Evolutionary conservation across 805 yeast genomes (phyloP), one percentile per base, ranked within the genome.

Genomic region (Nakazawaea anatomiae): DNA sequence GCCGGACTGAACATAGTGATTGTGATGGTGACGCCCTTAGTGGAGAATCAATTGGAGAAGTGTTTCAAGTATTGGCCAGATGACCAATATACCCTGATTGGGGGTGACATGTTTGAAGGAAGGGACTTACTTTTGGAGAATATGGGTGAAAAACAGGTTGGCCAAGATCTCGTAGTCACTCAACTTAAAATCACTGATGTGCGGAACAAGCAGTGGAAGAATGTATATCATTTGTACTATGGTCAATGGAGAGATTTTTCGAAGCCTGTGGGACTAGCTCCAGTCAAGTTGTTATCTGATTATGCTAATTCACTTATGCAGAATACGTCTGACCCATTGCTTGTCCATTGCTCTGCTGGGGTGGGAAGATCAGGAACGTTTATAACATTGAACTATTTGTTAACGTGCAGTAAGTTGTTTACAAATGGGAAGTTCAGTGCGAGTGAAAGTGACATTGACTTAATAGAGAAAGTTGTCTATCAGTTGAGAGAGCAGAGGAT

Each of bases 21-120:
- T 9, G 80, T 85, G 12, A 87, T 86, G 92, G 76, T 87, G 39
- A 86, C 95, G 0, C 89, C 94, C 0, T 65, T 88, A 32, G 57
- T 54, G 11, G 82, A 77, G 54, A 55, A 59, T 9, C 68, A 68
- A 2, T 55, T 66, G 35, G 64, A 63, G 27, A 76, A 76, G 57
- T 76, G 81, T 54, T 55, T 52, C 52, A 59, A 61, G 45, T 74
- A 74, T 58, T 74, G 79, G 76, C 54, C 60, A 4, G 57, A 52
- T 4, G 46, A 43, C 7, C 29, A 53, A 11, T 46, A 52, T 8
- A 40, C 28, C 8, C n/a, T 56, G 52, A 42, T 44, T 52, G 40
- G 64, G 58, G 28, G 34, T 52, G 34, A 12, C 5, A 28, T 32
- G 35, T 44, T 44, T 28, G 28, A 39, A 11, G 44, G 44, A 11